Base-by-base conservation (phyloP, 371 early-diverging fungal species). In the Enteropsectra breve region DNA sequence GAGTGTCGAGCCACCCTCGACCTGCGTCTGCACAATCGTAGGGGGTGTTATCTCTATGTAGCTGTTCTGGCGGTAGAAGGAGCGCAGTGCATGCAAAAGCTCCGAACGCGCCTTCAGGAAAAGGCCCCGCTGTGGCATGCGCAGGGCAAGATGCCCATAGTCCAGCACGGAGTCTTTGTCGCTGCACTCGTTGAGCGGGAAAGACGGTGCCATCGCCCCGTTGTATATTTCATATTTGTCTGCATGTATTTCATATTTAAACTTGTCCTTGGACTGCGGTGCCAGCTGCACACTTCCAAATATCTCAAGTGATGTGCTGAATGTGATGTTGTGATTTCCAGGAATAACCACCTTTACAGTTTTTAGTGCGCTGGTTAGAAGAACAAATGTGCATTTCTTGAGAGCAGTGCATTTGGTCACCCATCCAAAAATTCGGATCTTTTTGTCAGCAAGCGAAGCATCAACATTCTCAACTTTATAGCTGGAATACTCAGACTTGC, bases 21-120 rank as follows among this genome's bases (percentile, higher is more conserved):
- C 95, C 80, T 95, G 94, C 49, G 95, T 97, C 82, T 97, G 94
- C n/a, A 96, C 97, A 87, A 98, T 88, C 74, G 90, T 87, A 23
- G 99, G 99, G 28, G 97, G 95, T 5, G 90, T 95, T 32, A 97
- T 88, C 82, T 98, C 97, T 59, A 83, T 83, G 75, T 89, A 88
- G 6, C 85, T 84, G 36, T 83, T 83, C 49, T 79, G 69, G 43
- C 89, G 87, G 78, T 91, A 97, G 83, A 88, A 89, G 64, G 87
- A 88, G 77, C 97, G 88, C 86, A 94, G 91, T 4, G 88, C 86
- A 58, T 85, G 86, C 81, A 96, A 81, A 11, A 92, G 84, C 46
- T 86, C 77, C 37, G 90, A 83, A 63, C 97, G 85, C 45, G 91
- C 88, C 79, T 87, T 88, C 62, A 98, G 81, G 49, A 93, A 87